Conservation (phyloP, 495 filamentous ascomycete genomes). For the Podospora anserina region DNA sequence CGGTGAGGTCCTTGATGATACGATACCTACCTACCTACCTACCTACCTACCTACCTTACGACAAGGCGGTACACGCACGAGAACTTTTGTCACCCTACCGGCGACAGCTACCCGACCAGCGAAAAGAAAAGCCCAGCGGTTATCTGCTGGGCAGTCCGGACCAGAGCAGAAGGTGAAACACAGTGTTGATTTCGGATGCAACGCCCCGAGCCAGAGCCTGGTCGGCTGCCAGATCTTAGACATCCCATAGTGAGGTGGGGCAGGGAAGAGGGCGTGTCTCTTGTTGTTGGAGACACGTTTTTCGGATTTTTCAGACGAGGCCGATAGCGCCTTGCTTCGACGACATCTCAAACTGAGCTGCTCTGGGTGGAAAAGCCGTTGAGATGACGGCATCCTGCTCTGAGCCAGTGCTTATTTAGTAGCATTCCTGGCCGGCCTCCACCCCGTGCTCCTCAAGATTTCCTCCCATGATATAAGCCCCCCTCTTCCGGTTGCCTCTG, state of each 20-base stretch:
- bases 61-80: too few relatives aligned
- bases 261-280: constrained; percentile 4
- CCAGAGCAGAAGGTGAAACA: constrained; percentile 18
- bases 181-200: constrained; percentile 5
- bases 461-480: not conserved
- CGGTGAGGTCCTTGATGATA: too few relatives aligned
- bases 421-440: not conserved
- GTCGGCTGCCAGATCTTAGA: constrained; percentile 36
- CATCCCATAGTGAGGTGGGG: constrained; percentile 21
- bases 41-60: too few relatives aligned
- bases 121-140: constrained; percentile 1
- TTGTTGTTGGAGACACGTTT: not conserved
- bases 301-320: too few relatives aligned
- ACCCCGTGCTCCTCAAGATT: not conserved
- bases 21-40: too few relatives aligned
- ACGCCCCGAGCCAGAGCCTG: constrained; percentile 16
- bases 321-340: too few relatives aligned
- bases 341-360: not conserved
- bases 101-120: not conserved
- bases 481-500: not conserved
- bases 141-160: constrained; percentile 10
- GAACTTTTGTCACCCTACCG: too few relatives aligned
- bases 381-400: constrained; percentile 7
- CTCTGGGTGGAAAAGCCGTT: not conserved
- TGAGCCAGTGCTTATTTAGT: not conserved